Percentiles rank a stretch among this genome's conserved stretches.
Conservation (phyloP, 2,329 filamentous ascomycete genomes). For the Aspergillus chevalieri region DNA sequence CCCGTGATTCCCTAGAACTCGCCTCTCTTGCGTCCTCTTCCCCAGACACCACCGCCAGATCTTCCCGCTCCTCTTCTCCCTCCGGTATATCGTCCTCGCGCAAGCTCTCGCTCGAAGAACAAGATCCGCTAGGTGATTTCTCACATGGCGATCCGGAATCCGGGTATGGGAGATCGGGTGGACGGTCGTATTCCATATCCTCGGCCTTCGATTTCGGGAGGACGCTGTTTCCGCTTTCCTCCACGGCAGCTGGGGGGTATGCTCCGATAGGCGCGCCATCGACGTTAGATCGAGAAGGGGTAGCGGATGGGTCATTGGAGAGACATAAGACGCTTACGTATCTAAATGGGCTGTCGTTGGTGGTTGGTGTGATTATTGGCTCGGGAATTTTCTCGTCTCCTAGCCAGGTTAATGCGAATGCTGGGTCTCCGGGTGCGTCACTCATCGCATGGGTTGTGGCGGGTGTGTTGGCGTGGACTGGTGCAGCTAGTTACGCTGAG, state of each 20-base stretch:
- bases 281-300: conserved; percentile 50
- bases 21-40: conserved; percentile 88
- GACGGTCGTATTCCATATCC: conserved; percentile 77
- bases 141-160: conserved; percentile 48
- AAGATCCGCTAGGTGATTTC: conserved; percentile 63
- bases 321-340: conserved; percentile 95
- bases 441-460: conserved; percentile 88
- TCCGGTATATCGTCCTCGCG: conserved; percentile 91
- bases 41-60: conserved; percentile 55
- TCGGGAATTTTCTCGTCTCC: conserved; percentile 95
- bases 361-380: conserved; percentile 90
- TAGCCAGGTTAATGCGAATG: conserved; percentile 84
- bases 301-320: conserved; percentile 76
- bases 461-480: conserved; percentile 92
- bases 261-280: conserved; percentile 69
- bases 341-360: conserved; percentile 82
- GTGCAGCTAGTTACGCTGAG: conserved; percentile 90
- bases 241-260: conserved; percentile 67
- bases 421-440: conserved; percentile 82
- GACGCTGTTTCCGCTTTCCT: conserved; percentile 85
- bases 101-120: conserved; percentile 78
- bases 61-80: conserved; percentile 66
- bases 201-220: conserved; percentile 95
- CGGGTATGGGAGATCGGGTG: conserved; percentile 39
- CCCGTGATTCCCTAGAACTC: conserved; percentile 91